Percentiles rank a stretch among this genome's conserved stretches.
phyloP scores from a whole-genome alignment of 441 rosid genomes.

The Arabidopsis hybrid region DNA sequence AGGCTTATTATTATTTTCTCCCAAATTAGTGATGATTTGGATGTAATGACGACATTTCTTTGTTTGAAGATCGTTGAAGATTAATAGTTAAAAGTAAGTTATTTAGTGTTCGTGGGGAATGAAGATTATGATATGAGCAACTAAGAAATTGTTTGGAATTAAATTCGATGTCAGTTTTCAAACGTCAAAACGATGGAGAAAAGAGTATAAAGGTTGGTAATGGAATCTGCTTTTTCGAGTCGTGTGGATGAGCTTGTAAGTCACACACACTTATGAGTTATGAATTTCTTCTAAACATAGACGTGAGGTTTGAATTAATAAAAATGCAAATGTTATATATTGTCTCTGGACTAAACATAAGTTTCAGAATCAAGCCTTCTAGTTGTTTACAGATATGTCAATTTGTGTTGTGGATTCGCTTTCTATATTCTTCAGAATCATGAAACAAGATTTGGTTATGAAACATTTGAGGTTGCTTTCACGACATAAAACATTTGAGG shows the following conservation, averaged over 20 bases:
- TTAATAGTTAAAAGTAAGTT: background rate
- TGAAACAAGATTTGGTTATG: background rate
- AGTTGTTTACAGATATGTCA: background rate
- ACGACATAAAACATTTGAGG: background rate
- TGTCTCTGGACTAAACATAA: no score
- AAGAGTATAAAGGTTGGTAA: background rate
- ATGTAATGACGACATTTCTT: background rate
- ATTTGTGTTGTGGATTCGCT: background rate
- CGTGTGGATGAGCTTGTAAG: slow-evolving; percentile 5
- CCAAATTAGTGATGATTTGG: background rate
- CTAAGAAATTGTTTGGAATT: background rate
- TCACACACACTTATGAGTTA: background rate
- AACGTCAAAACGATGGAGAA: slow-evolving; percentile 2
- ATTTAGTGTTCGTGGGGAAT: background rate
- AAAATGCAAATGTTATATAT: no score
- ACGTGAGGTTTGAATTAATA: slow-evolving; percentile 1
- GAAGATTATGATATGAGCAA: background rate
- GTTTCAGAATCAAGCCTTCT: no score
- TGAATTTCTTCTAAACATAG: background rate
- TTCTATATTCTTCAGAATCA: background rate
- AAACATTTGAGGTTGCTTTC: slow-evolving; percentile 10
- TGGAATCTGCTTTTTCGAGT: slow-evolving; percentile 1
- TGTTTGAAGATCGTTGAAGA: background rate
- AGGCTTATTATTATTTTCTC: background rate
- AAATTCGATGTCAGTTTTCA: background rate